Base-by-base conservation (phyloP, 768 basidiomycete species). In the Panaeolus cyanescens region DNA sequence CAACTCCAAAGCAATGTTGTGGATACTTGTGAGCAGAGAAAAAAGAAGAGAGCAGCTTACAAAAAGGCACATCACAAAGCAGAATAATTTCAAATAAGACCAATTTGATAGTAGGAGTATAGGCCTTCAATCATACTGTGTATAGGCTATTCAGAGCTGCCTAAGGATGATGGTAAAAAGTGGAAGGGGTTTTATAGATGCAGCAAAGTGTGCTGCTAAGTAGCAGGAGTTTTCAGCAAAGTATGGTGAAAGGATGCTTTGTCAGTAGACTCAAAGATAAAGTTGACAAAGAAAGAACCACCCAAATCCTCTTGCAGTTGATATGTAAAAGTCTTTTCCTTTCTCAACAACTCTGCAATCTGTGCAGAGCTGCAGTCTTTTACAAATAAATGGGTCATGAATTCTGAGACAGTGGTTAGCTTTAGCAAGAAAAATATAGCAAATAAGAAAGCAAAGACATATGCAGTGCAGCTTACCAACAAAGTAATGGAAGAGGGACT, bases 361-460 rank as follows among this genome's bases (percentile, higher is more conserved):
- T 28, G 42, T 15, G 72, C 68, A 20, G 75, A 74, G 56, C 59
- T 75, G 10, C 59, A 69, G 1, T 58, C 74, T 31, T 77, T 64
- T 62, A n/a, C 71, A 32, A 68, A 78, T 50, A 77, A 77, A 65
- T 77, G 77, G 77, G 60, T 70, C 25, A 73, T 75, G 63, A 56
- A 75, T 64, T 75, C 76, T 4, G 60, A 37, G 25, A 78, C 74
- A 61, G 56, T 78, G 28, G 65, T 39, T 0, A 62, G 68, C 20
- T 74, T 73, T 64, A 68, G 17, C 1, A 32, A 70, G 25, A 57
- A 63, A 4, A 65, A 69, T 54, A 36, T 74, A 32, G 45, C 74
- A 7, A 72, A 72, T 1, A 64, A 53, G 4, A 69, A 59, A 7
- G 70, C 71, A 3, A 55, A 72, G 1, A 68, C 72, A 55, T 79